A percentile compares a stretch with the other conserved stretches of the same genome.
These are phyloP conservation scores for Trametes elegans DNA, from an alignment of 768 basidiomycete species.

Conservation along the genomic window DNA sequence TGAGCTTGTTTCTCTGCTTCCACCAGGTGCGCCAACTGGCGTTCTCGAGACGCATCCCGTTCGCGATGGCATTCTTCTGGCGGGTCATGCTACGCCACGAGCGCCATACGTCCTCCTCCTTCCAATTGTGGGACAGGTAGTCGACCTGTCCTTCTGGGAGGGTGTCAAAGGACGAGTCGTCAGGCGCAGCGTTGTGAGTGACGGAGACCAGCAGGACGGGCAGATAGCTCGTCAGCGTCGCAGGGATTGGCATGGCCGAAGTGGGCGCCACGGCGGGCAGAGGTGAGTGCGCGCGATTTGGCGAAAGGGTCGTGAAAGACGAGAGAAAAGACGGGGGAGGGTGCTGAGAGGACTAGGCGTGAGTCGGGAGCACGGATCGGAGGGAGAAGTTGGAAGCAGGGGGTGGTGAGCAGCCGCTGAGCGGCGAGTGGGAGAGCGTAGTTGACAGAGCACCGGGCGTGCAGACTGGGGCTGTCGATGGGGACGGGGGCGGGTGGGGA, in stretches of 20 bases:
- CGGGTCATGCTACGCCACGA: slow-evolving; percentile 99
- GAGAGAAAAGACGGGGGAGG: background rate
- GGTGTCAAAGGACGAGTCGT: slow-evolving; percentile 80
- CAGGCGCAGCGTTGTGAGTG: slow-evolving; percentile 53
- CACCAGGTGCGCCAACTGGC: slow-evolving; percentile 99
- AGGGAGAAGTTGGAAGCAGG: background rate
- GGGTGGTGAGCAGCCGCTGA: slow-evolving; percentile 3
- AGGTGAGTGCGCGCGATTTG: background rate
- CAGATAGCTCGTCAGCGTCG: slow-evolving; percentile 48
- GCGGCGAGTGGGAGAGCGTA: background rate
- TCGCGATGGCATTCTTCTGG: slow-evolving; percentile 97
- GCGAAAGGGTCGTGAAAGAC: background rate
- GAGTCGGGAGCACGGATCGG: slow-evolving; percentile 10
- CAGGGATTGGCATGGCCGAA: slow-evolving; percentile 25
- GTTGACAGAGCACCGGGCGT: slow-evolving; percentile 13
- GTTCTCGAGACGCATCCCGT: slow-evolving; percentile 93
- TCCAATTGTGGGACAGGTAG: slow-evolving; percentile 97
- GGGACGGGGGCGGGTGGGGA: background rate
- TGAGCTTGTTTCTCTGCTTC: slow-evolving; percentile 96
- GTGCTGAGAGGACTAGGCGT: slow-evolving; percentile 2
- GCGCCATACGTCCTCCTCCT: slow-evolving; percentile 97
- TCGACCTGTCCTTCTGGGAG: slow-evolving; percentile 93
- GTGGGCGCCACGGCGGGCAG: slow-evolving; percentile 6
- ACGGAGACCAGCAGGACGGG: slow-evolving; percentile 69
- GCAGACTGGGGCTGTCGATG: background rate